phyloP scores from a whole-genome alignment of 2,329 filamentous ascomycete genomes.

The Keithomyces neogunnii region DNA sequence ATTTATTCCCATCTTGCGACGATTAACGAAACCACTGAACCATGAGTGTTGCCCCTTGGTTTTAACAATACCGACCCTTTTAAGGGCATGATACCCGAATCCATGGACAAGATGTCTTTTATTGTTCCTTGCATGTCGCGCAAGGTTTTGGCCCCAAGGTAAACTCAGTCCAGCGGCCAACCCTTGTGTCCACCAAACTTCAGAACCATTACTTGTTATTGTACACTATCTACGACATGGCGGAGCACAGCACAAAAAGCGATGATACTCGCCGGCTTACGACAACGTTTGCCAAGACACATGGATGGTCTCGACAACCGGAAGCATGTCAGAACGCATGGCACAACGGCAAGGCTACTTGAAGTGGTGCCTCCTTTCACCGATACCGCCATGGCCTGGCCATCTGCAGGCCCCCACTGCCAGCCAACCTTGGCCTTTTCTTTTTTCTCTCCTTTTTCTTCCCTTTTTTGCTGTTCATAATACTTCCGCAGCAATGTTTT shows the following conservation, averaged over 20 bases:
- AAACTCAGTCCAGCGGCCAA: neutral
- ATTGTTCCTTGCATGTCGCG: neutral
- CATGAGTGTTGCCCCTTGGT: neutral
- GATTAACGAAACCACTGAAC: neutral
- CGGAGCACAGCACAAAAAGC: neutral
- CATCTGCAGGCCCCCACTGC: neutral
- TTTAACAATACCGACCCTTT: slow-evolving; percentile 7
- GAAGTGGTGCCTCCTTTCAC: neutral
- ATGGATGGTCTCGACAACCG: neutral
- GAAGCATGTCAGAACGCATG: too few relatives aligned
- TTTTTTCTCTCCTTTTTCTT: neutral
- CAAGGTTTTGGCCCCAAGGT: neutral
- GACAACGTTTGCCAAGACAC: neutral
- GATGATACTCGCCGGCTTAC: neutral
- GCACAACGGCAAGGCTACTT: too few relatives aligned
- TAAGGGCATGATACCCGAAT: slow-evolving; percentile 23
- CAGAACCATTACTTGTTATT: neutral
- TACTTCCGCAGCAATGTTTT: neutral
- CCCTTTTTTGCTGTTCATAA: neutral
- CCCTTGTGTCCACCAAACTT: neutral
- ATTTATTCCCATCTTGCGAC: neutral
- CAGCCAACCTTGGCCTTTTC: too few relatives aligned
- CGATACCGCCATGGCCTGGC: neutral
- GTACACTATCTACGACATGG: neutral
- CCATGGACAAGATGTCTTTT: slow-evolving; percentile 13